Percentiles rank a stretch among this genome's conserved stretches.
Evolutionary conservation across 306 rosid species (phyloP).

Genomic region (Prosopis cineraria): DNA sequence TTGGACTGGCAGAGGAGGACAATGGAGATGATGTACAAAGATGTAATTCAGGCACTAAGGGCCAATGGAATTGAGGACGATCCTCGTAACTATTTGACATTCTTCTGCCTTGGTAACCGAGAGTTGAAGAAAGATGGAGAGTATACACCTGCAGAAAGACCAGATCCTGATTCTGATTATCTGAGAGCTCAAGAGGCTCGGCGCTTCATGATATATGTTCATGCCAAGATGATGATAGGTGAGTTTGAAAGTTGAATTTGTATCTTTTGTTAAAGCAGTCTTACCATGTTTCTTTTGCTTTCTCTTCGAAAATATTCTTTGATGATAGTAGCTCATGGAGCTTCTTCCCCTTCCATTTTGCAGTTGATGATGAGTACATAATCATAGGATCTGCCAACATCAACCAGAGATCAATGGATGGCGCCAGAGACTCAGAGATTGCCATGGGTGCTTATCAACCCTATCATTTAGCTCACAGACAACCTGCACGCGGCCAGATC

Average conservation of each 20-base stretch:
- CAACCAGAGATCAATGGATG: conserved; percentile 84
- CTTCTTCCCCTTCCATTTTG: conserved; percentile 9
- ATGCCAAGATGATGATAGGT: conserved; percentile 83
- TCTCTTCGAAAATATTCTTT: neutral
- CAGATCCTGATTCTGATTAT: conserved; percentile 64
- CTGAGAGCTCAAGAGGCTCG: conserved; percentile 61
- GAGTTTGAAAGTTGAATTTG: conserved; percentile 22
- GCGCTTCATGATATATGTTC: conserved; percentile 80
- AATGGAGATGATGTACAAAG: conserved; percentile 78
- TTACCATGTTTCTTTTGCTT: neutral
- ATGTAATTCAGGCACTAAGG: conserved; percentile 53
- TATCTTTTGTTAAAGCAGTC: conserved; percentile 15
- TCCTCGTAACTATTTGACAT: conserved; percentile 75
- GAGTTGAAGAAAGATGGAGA: conserved; percentile 73
- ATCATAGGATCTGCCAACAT: conserved; percentile 80
- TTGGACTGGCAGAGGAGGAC: conserved; percentile 82
- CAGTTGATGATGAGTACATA: conserved; percentile 79
- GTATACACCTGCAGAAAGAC: conserved; percentile 61
- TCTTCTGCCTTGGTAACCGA: conserved; percentile 80
- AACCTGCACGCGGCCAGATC: conserved; percentile 69
- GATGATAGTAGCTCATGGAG: neutral
- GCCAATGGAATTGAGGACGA: conserved; percentile 65
- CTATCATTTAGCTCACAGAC: conserved; percentile 50
- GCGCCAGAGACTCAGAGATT: conserved; percentile 72
- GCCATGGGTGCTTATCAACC: conserved; percentile 82